A percentile compares a stretch with the other conserved stretches of the same genome.
phyloP scores from a whole-genome alignment of 2,329 filamentous ascomycete species.

The Paraphoma chrysanthemicola region DNA sequence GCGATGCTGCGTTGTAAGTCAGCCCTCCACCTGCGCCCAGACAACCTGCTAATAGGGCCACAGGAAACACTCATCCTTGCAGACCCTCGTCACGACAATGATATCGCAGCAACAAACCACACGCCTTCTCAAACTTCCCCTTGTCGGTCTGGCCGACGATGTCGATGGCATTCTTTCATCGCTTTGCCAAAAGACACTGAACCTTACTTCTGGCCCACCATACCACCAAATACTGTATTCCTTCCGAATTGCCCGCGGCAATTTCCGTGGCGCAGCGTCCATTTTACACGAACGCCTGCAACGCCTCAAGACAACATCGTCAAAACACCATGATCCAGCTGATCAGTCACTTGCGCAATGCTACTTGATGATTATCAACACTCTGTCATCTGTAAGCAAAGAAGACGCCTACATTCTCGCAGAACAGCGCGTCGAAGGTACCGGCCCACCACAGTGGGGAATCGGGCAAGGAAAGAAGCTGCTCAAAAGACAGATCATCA shows the following conservation, averaged over 20 bases:
- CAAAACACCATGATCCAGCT: constrained; percentile 51
- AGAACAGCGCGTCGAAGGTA: constrained; percentile 55
- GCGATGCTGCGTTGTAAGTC: constrained; percentile 68
- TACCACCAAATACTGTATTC: constrained; percentile 92
- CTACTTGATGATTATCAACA: constrained; percentile 92
- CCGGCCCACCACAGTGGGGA: constrained; percentile 32
- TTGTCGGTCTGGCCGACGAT: constrained; percentile 76
- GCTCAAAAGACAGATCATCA: constrained; percentile 77
- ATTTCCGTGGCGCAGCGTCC: constrained; percentile 80
- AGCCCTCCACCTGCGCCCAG: neutral
- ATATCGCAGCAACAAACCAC: constrained; percentile 42
- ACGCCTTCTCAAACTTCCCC: constrained; percentile 73
- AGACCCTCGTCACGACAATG: constrained; percentile 63
- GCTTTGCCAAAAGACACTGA: constrained; percentile 72
- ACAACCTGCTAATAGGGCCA: neutral
- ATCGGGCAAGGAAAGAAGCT: constrained; percentile 45
- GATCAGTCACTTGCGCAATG: constrained; percentile 70
- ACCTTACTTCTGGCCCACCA: constrained; percentile 67
- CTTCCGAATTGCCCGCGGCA: constrained; percentile 82
- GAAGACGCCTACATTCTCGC: constrained; percentile 83
- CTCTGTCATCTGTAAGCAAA: constrained; percentile 81
- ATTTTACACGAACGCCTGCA: constrained; percentile 64
- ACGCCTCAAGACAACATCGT: constrained; percentile 53
- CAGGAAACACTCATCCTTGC: constrained; percentile 72
- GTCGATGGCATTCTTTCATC: constrained; percentile 80